Base-by-base conservation (phyloP, 176 grass and related monocot species). In the Aegilops umbellulata region DNA sequence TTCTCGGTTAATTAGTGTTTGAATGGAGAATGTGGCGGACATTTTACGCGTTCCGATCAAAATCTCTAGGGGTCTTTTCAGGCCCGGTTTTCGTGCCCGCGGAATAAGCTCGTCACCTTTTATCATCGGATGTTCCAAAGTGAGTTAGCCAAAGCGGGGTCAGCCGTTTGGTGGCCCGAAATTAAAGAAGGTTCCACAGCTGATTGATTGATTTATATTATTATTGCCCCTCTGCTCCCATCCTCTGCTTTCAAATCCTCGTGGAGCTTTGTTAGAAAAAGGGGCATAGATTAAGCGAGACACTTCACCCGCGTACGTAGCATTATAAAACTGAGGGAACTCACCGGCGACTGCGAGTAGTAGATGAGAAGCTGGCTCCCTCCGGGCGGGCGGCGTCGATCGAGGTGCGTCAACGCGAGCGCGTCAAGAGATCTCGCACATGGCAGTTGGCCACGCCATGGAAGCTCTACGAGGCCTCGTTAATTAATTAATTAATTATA, bases 401-500 rank as follows among this genome's bases (percentile, higher is more conserved):
- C 3, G 29, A 15, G 7, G 13, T 16, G 22, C 70, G 80, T 88
- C 86, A 88, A 70, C 72, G 13, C 26, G 22, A 30, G 63, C 58
- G 76, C 61, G 29, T 63, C 68, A 32, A 17, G 10, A 51, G 24
- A 27, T 57, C 49, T 74, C 60, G 67, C 80, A 80, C 60, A 31
- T 69, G 61, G 34, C 32, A 36, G 67, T 80, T 62, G 67, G 10
- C 85, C 55, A 74, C 34, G 12, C 34, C 42, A 17, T 7, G 82
- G 82, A 82, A 55, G 24, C 84, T 10, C 84, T 74, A 79, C 73
- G 84, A 87, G 86, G 84, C 4, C 16, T 34, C 57, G 11, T 23
- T 39, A 42, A 38, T 39, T 39, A 39, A 39, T 39, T 42, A 12
- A 71, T 71, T 11, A 34, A 8, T 57, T 57, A 69, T 7, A 4